Evolutionary conservation across 2,329 filamentous ascomycete genomes (phyloP), one percentile per base, ranked within the genome.

Genomic region (Ophiostoma piceae): DNA sequence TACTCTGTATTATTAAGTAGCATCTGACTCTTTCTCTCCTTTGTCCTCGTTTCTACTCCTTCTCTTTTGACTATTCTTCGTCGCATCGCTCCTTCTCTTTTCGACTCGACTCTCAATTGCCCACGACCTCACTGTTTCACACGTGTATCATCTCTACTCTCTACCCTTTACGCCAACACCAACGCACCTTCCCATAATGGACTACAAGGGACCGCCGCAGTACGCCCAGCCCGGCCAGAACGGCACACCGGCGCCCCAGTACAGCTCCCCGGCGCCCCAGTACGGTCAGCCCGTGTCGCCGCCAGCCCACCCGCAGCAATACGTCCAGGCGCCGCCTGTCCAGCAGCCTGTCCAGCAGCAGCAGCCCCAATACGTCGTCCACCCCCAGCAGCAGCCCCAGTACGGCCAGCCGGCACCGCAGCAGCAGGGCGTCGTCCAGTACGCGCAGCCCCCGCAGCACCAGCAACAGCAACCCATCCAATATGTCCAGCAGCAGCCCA

Each of bases 161-260:
- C 14, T 29, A 29, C 22, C 2, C 51, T 29, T 12, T 2, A 57
- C 22, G 11, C 22, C 22, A 8, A 8, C n/a, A 3, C 22, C 39
- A 41, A 41, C 39, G 26, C 26, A 26, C 22, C 51, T 11, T 60
- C 22, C 19, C 57, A 66, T 66, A 32, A 73, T 73, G 72, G 71
- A 71, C 19, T 75, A 77, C 71, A 78, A 79, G 65, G 29, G 39
- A 6, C 68, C 68, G 26, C 72, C 70, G 37, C 71, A 70, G 67
- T 72, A 71, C 29, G n/a, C 51, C 14, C n/a, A 67, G 62, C 71
- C 69, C 67, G 66, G 66, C 69, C 41, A 54, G 54, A 67, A 51
- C 22, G 41, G 41, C 41, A 51, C 41, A 3, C 66, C 66, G 66
- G n/a, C 41, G 14, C 66, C 66, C 11, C 66, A 67, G 39, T 65